Base-by-base conservation (phyloP, 202 grass and related monocot genomes). In the Musa balbisiana region DNA sequence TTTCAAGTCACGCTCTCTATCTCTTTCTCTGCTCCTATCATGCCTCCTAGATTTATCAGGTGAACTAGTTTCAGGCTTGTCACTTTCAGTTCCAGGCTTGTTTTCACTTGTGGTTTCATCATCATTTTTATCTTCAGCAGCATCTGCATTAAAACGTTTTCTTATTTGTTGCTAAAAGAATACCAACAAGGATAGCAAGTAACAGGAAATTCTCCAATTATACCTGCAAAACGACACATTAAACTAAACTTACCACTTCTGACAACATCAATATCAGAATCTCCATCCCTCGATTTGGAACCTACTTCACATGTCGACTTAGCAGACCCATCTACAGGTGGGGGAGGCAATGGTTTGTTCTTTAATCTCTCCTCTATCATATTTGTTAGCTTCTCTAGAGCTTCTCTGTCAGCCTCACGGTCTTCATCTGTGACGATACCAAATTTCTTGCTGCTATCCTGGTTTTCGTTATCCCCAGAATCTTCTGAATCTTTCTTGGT, bases 361-460 rank as follows among this genome's bases (percentile, higher is more conserved):
- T 90, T 94, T 82, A 89, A 75, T 83, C 95, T 87, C 53, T 98
- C 95, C 73, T 94, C 91, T 75, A 98, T 88, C 87, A 92, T 98
- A 53, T 23, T 76, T 52, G 25, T 89, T 70, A 98, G 83, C 72
- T 83, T 89, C 64, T 94, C 89, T 13, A 82, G 51, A 63, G 66
- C 71, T 9, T 86, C 89, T 67, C 80, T 90, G 76, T 98, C 95
- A 69, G 82, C 75, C 24, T 93, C 83, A 72, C 81, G 88, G 58
- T 98, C 95, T 56, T 92, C 89, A 55, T 94, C 84, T 52, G 87
- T 94, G 77, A 98, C 77, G 43, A 98, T 84, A 62, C 95, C 95
- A 85, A 94, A 92, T 69, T 78, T 92, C 68, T 88, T 76, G 17
- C 69, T 54, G 14, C 81, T 84, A 50, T 88, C 88, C 80, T 94